Evolutionary conservation across 2,329 filamentous ascomycete genomes (phyloP), one percentile per base, ranked within the genome.

Genomic region (Cercospora citrullina): DNA sequence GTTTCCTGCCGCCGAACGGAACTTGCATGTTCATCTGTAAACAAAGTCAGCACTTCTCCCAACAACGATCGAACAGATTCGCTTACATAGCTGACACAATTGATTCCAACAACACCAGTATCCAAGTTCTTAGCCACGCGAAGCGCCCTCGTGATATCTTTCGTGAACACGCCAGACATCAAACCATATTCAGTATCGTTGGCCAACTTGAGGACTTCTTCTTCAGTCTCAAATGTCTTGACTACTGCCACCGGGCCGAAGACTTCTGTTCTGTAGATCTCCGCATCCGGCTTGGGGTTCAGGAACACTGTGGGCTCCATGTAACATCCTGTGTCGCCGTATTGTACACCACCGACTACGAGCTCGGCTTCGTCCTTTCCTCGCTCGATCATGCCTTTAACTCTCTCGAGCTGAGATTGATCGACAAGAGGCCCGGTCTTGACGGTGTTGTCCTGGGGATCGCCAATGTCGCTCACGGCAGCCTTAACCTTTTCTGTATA

Each of bases 1-100:
- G 84, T 79, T 89, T 89, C 5, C 87, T 83, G 42, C 87, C 87
- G 18, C 87, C 87, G 72, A 89, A 89, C 1, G 48, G 48, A 2
- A 55, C 48, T 55, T 55, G 48, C 48, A 55, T 55, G 3, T 55
- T 55, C 48, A 55, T 55, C 48, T 55, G 48, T 16, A 8, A n/a
- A 28, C 10, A 8, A 8, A n/a, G 48, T 55, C 23, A 55, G 48
- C 16, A 28, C 48, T 28, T 28, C 5, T 30, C 5, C 5, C 12
- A 30, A 55, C 23, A 28, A 55, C 10, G 16, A 6, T 51, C 45
- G 45, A 30, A 2, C 23, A 10, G 4, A 9, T 55, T 10, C 9
- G 3, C 48, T 55, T n/a, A 55, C 48, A 28, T 55, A 55, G 48
- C 48, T 55, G 3, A 55, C 48, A 55, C 48, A 55, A 7, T 81